These are phyloP conservation scores for Choricystis sp. DNA, from an alignment of 139 green algal genomes.

Conservation along the genomic window DNA sequence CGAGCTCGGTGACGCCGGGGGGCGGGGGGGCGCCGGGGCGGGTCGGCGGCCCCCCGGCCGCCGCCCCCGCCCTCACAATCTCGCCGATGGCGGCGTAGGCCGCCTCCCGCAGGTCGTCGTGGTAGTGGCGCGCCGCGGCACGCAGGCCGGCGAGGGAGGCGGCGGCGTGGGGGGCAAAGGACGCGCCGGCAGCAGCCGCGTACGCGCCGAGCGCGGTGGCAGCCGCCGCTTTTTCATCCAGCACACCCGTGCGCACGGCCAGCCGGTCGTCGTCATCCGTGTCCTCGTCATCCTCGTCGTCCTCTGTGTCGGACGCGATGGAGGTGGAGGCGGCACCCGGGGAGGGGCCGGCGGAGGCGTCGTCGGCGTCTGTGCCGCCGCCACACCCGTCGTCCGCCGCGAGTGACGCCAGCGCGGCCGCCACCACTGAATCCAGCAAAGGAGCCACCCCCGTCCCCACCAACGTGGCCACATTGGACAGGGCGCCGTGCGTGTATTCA, in stretches of 20 bases:
- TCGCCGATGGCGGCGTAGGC: conserved; percentile 19
- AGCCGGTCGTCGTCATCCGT: conserved; percentile 14
- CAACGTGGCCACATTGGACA: conserved; percentile 21
- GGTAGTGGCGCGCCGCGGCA: conserved; percentile 29
- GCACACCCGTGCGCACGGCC: conserved; percentile 32
- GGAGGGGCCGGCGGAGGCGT: neutral
- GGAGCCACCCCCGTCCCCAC: neutral
- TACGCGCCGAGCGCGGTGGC: conserved; percentile 40
- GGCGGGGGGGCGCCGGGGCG: too few relatives aligned
- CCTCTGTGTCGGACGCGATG: conserved; percentile 3
- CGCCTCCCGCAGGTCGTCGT: conserved; percentile 38
- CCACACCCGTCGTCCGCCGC: conserved; percentile 26
- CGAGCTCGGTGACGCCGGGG: neutral
- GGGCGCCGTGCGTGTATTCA: conserved; percentile 54
- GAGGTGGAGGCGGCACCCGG: neutral
- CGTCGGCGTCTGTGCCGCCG: neutral
- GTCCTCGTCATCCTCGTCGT: conserved; percentile 12
- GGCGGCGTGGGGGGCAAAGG: conserved; percentile 35
- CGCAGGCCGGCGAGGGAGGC: conserved; percentile 17
- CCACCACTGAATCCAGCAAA: conserved; percentile 26
- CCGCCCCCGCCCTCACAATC: conserved; percentile 10
- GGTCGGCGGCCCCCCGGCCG: too few relatives aligned
- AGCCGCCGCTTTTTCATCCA: conserved; percentile 58
- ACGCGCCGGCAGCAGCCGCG: conserved; percentile 18
- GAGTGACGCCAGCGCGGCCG: conserved; percentile 27